phyloP scores from a whole-genome alignment of 495 filamentous ascomycete species.

The Penicillium longicatenatum region DNA sequence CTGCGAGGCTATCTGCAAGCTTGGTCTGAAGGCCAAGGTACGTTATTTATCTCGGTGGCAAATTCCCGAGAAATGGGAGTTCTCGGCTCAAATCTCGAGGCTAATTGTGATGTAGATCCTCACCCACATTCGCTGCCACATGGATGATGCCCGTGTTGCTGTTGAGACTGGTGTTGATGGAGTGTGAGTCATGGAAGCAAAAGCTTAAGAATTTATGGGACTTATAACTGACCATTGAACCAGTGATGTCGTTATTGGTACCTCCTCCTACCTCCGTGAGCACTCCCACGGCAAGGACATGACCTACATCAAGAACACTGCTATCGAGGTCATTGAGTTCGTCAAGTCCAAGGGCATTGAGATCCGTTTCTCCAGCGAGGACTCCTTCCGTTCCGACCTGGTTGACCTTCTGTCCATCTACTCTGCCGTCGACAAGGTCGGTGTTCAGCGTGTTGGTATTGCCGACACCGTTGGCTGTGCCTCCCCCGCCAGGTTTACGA shows the following conservation, averaged over 20 bases:
- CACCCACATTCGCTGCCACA: slow-evolving; percentile 88
- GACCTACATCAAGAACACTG: slow-evolving; percentile 86
- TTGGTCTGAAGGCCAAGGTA: slow-evolving; percentile 80
- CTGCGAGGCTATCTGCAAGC: slow-evolving; percentile 89
- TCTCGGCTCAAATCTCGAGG: not conserved
- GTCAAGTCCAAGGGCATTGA: slow-evolving; percentile 90
- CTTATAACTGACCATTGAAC: slow-evolving; percentile 22
- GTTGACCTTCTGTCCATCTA: slow-evolving; percentile 79
- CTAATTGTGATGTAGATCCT: slow-evolving; percentile 56
- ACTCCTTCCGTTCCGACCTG: slow-evolving; percentile 81
- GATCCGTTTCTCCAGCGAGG: slow-evolving; percentile 76
- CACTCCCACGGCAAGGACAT: slow-evolving; percentile 95
- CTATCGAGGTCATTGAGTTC: slow-evolving; percentile 91
- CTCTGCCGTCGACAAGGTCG: slow-evolving; percentile 75
- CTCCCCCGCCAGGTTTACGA: slow-evolving; percentile 85
- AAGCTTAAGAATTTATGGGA: not conserved
- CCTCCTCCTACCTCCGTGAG: slow-evolving; percentile 85
- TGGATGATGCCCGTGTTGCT: slow-evolving; percentile 88
- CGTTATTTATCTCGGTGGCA: slow-evolving; percentile 13
- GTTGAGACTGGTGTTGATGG: slow-evolving; percentile 82
- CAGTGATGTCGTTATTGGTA: slow-evolving; percentile 90
- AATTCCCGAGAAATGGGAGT: slow-evolving; percentile 3
- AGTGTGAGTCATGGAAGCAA: slow-evolving; percentile 46
- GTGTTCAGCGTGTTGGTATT: slow-evolving; percentile 81
- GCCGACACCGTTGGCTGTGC: slow-evolving; percentile 84